Percentiles rank a stretch among this genome's conserved stretches.
These are phyloP conservation scores for Aegilops sharonensis DNA, from an alignment of 176 grass and related monocot species.

Conservation along the genomic window DNA sequence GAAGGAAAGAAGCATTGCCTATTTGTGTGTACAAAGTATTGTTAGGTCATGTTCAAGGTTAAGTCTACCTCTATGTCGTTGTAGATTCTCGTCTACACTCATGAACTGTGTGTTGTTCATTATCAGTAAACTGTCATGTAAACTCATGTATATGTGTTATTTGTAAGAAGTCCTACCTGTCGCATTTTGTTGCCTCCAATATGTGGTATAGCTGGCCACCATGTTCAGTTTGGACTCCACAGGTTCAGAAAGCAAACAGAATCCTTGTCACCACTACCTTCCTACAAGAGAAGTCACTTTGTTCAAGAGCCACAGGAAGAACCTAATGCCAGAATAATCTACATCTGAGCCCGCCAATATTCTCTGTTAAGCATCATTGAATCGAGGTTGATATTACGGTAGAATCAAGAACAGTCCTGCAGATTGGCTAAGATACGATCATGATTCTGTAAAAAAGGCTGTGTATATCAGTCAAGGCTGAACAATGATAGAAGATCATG, in stretches of 20 bases:
- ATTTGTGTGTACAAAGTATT: constrained; percentile 26
- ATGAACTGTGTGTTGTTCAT: constrained; percentile 20
- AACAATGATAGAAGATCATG: neutral
- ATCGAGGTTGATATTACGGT: neutral
- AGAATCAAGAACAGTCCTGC: constrained; percentile 29
- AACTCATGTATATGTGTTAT: constrained; percentile 25
- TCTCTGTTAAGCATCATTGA: constrained; percentile 27
- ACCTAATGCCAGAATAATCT: neutral
- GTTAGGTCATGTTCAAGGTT: constrained; percentile 22
- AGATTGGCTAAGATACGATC: neutral
- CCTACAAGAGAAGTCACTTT: constrained; percentile 20
- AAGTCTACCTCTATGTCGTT: neutral
- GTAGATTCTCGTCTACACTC: constrained; percentile 38
- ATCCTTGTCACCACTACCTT: constrained; percentile 4
- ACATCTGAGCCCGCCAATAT: neutral
- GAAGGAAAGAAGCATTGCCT: constrained; percentile 9
- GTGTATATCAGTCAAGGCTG: neutral
- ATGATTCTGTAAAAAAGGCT: constrained; percentile 9
- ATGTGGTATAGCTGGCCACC: neutral
- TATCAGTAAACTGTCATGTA: constrained; percentile 24
- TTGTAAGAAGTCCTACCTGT: neutral
- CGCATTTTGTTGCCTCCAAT: constrained; percentile 10
- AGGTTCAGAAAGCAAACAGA: neutral
- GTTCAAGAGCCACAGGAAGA: constrained; percentile 31
- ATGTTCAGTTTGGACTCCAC: neutral